Evolutionary conservation across 2,329 filamentous ascomycete genomes (phyloP).

Genomic region (Didymella pinodella): DNA sequence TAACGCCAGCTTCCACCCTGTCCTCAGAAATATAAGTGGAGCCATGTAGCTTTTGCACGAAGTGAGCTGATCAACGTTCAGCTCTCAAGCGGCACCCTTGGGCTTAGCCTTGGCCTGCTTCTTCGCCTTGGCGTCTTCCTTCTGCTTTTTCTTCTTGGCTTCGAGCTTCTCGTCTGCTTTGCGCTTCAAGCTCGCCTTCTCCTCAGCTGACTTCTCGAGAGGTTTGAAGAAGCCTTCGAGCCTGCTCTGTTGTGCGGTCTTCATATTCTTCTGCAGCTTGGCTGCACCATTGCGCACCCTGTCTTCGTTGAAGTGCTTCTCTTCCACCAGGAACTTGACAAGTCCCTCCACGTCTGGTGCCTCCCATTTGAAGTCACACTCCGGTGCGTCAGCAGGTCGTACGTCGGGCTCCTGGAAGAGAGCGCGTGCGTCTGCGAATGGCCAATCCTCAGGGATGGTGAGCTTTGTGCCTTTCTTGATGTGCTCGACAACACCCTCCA

Average conservation of each 20-base stretch:
- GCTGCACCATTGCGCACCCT: constrained; percentile 81
- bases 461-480: constrained; percentile 75
- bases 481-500: constrained; percentile 89
- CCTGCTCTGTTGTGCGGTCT: constrained; percentile 87
- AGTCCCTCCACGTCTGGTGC: constrained; percentile 89
- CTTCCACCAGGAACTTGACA: constrained; percentile 85
- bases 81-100: constrained; percentile 24
- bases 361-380: constrained; percentile 98
- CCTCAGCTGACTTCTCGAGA: constrained; percentile 83
- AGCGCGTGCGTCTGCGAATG: constrained; percentile 87
- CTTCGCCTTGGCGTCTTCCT: constrained; percentile 95
- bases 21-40: not conserved
- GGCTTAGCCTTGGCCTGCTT: constrained; percentile 89
- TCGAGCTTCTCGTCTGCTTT: constrained; percentile 93
- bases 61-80: not conserved
- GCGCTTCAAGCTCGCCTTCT: constrained; percentile 85
- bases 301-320: constrained; percentile 98
- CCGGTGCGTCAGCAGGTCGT: constrained; percentile 77
- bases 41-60: not conserved
- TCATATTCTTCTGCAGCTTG: constrained; percentile 86
- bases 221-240: constrained; percentile 98
- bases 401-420: constrained; percentile 95
- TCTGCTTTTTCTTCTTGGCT: constrained; percentile 93
- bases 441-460: constrained; percentile 93
- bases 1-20: constrained; percentile 10